Evolutionary conservation across 2,329 filamentous ascomycete species (phyloP).

Genomic region (Aspergillus sp.): DNA sequence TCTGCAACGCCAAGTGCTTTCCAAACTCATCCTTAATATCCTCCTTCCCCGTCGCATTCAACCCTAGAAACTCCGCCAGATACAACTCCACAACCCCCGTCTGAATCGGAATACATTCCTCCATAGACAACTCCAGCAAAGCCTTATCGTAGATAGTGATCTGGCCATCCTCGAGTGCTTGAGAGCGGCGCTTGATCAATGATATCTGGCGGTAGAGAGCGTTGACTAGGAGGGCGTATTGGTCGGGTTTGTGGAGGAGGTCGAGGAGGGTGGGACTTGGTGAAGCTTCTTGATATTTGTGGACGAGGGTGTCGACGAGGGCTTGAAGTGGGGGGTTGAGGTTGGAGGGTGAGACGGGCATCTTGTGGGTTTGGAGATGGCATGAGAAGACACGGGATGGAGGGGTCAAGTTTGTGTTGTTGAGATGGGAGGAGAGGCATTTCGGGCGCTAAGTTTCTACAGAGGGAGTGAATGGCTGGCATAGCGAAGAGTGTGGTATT

Average conservation of each 20-base stretch:
- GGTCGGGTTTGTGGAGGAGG: slow-evolving; percentile 20
- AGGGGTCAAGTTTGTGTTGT: background rate
- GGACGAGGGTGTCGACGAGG: slow-evolving; percentile 19
- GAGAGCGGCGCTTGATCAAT: slow-evolving; percentile 30
- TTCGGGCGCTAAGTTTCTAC: background rate
- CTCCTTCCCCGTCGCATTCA: slow-evolving; percentile 12
- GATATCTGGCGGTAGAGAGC: slow-evolving; percentile 29
- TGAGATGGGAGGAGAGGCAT: background rate
- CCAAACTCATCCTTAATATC: slow-evolving; percentile 19
- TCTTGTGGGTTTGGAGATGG: background rate
- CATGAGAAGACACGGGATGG: background rate
- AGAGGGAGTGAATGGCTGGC: too few relatives aligned
- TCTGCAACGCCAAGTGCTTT: slow-evolving; percentile 21
- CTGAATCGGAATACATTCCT: slow-evolving; percentile 24
- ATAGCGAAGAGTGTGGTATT: too few relatives aligned
- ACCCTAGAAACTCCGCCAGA: slow-evolving; percentile 32
- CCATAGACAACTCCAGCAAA: slow-evolving; percentile 28
- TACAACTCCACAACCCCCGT: slow-evolving; percentile 32
- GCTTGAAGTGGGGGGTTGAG: background rate
- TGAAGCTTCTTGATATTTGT: slow-evolving; percentile 19
- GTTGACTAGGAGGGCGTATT: slow-evolving; percentile 21
- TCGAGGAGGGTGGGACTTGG: slow-evolving; percentile 23
- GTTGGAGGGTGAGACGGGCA: background rate
- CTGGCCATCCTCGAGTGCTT: slow-evolving; percentile 27
- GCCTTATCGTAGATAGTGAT: slow-evolving; percentile 37